Base-by-base conservation (phyloP, 768 basidiomycete genomes). In the Daedalea quercina region DNA sequence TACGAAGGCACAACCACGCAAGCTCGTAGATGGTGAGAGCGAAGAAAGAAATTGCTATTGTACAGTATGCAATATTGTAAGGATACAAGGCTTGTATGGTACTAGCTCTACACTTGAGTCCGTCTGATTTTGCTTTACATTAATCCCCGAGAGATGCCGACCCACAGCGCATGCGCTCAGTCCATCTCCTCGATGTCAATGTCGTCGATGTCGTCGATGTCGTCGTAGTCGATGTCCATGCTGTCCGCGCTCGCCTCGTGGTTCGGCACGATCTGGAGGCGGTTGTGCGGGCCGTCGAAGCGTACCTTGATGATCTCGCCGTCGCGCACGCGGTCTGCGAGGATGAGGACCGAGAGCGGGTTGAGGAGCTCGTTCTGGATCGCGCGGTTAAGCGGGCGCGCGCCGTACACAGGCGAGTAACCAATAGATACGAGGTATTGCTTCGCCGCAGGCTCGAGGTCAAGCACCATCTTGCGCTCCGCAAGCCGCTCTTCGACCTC, bases 361-460 rank as follows among this genome's bases (percentile, higher is more conserved):
- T 96, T 94, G 62, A 98, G 77, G 33, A 99, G 76, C 62, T 97
- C 92, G 60, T 79, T 85, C 70, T 96, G 94, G 59, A 99, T 94
- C 3, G 89, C 80, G 31, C 94, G 81, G 64, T 91, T 90, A 57
- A 97, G 78, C 1, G 95, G 96, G 40, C 95, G 83, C 52, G 94
- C 95, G 58, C 95, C 94, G 64, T 95, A 96, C 19, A 76, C 72
- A 1, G 91, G 74, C 44, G 87, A 87, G 69, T 90, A 93, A 0
- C 89, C 90, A 45, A 82, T 74, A 19, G 85, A 84, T 56, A 78
- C 77, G 26, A 94, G 78, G 64, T 84, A 91, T 51, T 80, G 74
- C 69, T 88, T 90, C 57, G 88, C 84, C 25, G 75, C 81, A n/a
- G 76, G 69, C 64, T 93, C 86, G 34, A 98, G 67, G 47, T 85